Evolutionary conservation across 495 filamentous ascomycete genomes (phyloP).

Genomic region (Trichoderma virens): DNA sequence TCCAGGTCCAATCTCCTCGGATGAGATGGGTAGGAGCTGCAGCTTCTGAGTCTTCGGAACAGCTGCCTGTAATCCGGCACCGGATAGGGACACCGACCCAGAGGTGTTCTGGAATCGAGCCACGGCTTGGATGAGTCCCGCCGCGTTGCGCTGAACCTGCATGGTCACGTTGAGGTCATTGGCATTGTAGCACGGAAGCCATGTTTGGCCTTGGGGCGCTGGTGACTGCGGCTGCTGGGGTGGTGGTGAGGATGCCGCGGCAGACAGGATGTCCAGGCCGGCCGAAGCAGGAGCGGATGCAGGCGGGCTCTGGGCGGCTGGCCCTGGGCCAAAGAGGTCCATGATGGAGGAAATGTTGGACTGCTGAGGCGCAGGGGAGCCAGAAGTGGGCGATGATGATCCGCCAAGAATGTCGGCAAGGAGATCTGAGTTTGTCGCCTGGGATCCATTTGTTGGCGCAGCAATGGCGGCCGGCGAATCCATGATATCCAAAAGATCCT

Average conservation of each 20-base stretch:
- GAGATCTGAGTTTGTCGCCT: conserved; percentile 70
- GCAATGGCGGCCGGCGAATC: conserved; percentile 51
- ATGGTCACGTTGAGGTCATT: conserved; percentile 75
- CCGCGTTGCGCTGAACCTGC: conserved; percentile 70
- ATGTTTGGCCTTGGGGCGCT: conserved; percentile 30
- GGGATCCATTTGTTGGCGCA: conserved; percentile 52
- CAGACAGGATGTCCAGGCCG: conserved; percentile 36
- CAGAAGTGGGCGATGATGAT: conserved; percentile 39
- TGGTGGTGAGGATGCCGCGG: conserved; percentile 41
- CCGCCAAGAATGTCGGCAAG: conserved; percentile 82
- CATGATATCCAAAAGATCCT: conserved; percentile 90
- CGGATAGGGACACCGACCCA: conserved; percentile 53
- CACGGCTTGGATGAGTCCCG: conserved; percentile 63
- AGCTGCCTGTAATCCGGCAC: conserved; percentile 80
- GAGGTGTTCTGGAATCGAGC: conserved; percentile 77
- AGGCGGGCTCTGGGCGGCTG: conserved; percentile 20
- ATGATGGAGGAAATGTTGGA: conserved; percentile 71
- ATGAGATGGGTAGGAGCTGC: conserved; percentile 80
- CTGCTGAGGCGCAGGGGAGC: conserved; percentile 39
- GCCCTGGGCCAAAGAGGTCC: conserved; percentile 61
- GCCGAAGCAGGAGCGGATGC: conserved; percentile 27
- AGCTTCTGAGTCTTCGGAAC: conserved; percentile 93
- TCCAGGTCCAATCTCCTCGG: conserved; percentile 63
- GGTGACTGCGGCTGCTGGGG: conserved; percentile 31
- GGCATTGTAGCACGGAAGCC: conserved; percentile 73